Conservation (phyloP, 352 stramenopile species). For the Phytophthora crassamura region DNA sequence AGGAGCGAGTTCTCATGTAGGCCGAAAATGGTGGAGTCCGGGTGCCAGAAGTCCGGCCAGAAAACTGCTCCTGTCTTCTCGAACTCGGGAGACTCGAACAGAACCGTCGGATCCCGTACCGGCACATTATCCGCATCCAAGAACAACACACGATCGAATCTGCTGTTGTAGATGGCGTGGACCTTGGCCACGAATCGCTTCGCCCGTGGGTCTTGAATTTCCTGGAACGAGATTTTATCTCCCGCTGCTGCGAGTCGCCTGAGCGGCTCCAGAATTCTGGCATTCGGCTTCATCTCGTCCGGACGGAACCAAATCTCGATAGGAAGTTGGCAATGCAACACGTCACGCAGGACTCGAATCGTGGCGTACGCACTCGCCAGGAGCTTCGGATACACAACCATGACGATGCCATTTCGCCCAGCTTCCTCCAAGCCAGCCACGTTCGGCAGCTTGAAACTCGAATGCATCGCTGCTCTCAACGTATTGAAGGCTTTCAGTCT, state of each 20-base stretch:
- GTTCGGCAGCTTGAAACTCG: constrained; percentile 25
- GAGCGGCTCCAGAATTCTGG: constrained; percentile 29
- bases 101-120: constrained; percentile 48
- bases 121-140: constrained; percentile 63
- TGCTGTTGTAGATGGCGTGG: constrained; percentile 52
- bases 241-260: constrained; percentile 34
- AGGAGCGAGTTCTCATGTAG: constrained; percentile 49
- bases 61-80: too few species aligned
- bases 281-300: constrained; percentile 37
- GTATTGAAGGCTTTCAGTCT: constrained; percentile 10
- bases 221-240: constrained; percentile 27
- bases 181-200: constrained; percentile 57
- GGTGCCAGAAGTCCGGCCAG: constrained; percentile 71
- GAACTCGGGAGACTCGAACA: constrained; percentile 44
- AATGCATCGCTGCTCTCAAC: neutral
- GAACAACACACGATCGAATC: constrained; percentile 53
- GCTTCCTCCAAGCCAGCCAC: neutral
- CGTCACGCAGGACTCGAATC: constrained; percentile 38
- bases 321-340: constrained; percentile 44
- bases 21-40: constrained; percentile 55
- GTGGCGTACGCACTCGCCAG: constrained; percentile 49
- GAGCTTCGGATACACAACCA: constrained; percentile 61
- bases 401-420: constrained; percentile 40
- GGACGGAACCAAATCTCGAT: constrained; percentile 61
- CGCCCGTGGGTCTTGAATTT: constrained; percentile 32